Evolutionary conservation across 768 basidiomycete species (phyloP).

Genomic region (Suillus variegatus): DNA sequence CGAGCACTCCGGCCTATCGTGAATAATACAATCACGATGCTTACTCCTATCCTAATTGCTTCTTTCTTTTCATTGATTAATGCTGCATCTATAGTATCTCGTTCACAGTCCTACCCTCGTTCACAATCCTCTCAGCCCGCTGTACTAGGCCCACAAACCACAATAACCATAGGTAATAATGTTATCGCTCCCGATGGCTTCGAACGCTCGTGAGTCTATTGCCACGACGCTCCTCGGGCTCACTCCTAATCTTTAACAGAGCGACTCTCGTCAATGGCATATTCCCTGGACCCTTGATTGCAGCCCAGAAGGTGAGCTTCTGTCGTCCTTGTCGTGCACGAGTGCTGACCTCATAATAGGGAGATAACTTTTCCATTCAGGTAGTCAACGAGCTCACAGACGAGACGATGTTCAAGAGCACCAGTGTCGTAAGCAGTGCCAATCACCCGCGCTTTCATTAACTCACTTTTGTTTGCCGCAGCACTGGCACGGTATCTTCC

Average conservation of each 20-base stretch:
- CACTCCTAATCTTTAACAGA: too few relatives aligned
- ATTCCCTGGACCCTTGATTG: too few relatives aligned
- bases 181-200: constrained; percentile 52
- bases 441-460: background rate
- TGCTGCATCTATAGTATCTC: constrained; percentile 23
- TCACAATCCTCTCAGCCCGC: background rate
- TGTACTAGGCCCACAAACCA: constrained; percentile 19
- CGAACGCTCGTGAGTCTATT: constrained; percentile 32
- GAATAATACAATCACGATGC: constrained; percentile 16
- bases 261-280: too few relatives aligned
- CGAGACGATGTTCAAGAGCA: background rate
- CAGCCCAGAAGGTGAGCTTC: too few relatives aligned
- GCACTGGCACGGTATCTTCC: background rate
- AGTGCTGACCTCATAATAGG: too few relatives aligned
- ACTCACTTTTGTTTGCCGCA: background rate
- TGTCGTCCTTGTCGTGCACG: too few relatives aligned
- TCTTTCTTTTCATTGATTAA: constrained; percentile 12
- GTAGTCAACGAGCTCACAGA: background rate
- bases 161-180: constrained; percentile 39
- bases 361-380: background rate
- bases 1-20: background rate
- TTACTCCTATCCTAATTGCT: constrained; percentile 7
- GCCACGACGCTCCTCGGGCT: background rate
- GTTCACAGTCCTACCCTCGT: constrained; percentile 11
- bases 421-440: background rate